Evolutionary conservation across 2,329 filamentous ascomycete genomes (phyloP).

Genomic region (Diaporthe capsici): DNA sequence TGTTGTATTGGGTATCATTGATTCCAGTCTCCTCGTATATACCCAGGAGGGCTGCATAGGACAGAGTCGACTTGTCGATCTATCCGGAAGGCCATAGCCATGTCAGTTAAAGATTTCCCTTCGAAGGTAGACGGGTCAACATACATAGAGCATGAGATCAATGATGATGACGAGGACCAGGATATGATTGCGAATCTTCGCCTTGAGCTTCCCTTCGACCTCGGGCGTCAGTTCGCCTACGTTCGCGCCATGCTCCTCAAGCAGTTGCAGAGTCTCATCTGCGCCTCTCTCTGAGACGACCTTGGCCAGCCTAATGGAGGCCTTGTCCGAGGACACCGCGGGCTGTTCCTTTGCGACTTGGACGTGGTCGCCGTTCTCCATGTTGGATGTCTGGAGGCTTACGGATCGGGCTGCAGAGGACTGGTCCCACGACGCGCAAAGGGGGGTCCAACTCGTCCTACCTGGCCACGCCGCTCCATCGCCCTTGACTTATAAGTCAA

Average conservation of each 20-base stretch:
- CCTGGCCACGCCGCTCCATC: not conserved
- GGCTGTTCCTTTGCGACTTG: conserved; percentile 22
- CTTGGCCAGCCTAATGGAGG: conserved; percentile 9
- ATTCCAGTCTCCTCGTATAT: conserved; percentile 58
- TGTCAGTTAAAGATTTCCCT: not conserved
- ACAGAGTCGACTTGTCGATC: conserved; percentile 58
- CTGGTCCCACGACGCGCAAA: not conserved
- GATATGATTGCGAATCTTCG: conserved; percentile 53
- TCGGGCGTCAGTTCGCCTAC: conserved; percentile 51
- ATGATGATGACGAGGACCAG: conserved; percentile 51
- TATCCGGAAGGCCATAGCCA: conserved; percentile 36
- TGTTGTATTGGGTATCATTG: conserved; percentile 55
- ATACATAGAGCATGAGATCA: conserved; percentile 55
- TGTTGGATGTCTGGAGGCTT: not conserved
- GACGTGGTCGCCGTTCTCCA: not conserved
- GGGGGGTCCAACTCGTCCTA: not conserved
- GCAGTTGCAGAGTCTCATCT: conserved; percentile 53
- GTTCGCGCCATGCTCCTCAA: conserved; percentile 52
- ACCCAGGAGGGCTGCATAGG: conserved; percentile 57
- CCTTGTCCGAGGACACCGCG: conserved; percentile 1
- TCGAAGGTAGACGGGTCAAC: conserved; percentile 31
- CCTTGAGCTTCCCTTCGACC: conserved; percentile 47
- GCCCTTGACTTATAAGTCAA: not conserved
- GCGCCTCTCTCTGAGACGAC: conserved; percentile 43
- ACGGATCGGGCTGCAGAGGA: not conserved